phyloP scores from a whole-genome alignment of 2,329 filamentous ascomycete genomes.

The Aspergillus fumigatiaffinis region DNA sequence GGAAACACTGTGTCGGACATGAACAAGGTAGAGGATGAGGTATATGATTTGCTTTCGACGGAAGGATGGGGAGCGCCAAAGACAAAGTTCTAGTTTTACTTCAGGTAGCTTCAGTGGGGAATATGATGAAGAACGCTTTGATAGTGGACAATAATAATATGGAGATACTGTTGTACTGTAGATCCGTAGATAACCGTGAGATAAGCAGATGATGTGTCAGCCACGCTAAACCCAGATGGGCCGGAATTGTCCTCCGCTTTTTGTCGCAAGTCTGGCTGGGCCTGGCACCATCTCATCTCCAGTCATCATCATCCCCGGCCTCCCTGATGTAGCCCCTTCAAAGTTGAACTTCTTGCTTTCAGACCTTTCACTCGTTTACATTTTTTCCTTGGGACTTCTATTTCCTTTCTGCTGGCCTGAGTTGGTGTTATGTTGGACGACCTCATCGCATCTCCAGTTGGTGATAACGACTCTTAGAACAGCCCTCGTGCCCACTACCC shows the following conservation, averaged over 20 bases:
- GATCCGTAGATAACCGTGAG: background rate
- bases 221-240: background rate
- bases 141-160: background rate
- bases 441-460: conserved; percentile 9
- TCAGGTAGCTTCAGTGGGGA: conserved; percentile 2
- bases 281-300: background rate
- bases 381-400: background rate
- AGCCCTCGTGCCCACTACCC: conserved; percentile 6
- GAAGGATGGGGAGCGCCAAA: conserved; percentile 48
- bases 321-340: background rate
- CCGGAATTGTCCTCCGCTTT: background rate
- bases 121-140: background rate
- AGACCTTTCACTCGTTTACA: conserved; percentile 4
- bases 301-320: conserved; percentile 1
- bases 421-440: conserved; percentile 26
- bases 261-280: background rate
- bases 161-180: background rate
- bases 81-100: conserved; percentile 9
- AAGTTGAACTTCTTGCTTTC: background rate
- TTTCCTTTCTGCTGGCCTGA: conserved; percentile 19
- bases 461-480: conserved; percentile 4
- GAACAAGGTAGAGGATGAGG: conserved; percentile 43
- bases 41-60: conserved; percentile 46
- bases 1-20: conserved; percentile 48
- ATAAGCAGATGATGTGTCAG: background rate